These are phyloP conservation scores for Gossypium trilobum DNA, from an alignment of 441 rosid species.

Conservation along the genomic window DNA sequence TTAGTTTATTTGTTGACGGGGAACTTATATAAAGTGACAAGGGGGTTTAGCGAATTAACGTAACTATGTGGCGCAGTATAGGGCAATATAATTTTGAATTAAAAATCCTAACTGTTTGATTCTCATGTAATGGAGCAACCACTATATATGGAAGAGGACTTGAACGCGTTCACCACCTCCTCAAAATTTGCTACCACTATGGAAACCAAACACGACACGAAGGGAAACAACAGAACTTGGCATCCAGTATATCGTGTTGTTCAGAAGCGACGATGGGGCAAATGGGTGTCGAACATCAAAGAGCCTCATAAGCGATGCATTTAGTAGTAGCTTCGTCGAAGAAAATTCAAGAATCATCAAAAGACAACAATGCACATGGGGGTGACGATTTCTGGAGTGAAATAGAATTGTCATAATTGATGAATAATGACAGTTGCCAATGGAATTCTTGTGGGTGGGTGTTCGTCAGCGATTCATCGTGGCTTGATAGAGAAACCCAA, in stretches of 20 bases:
- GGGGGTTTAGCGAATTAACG: too few species aligned
- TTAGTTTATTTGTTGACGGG: too few species aligned
- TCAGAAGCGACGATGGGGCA: slow-evolving; percentile 55
- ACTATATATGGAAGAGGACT: slow-evolving; percentile 34
- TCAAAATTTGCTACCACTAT: neutral
- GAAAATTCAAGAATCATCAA: slow-evolving; percentile 20
- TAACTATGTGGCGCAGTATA: too few species aligned
- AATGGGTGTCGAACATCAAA: slow-evolving; percentile 58
- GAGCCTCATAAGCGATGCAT: slow-evolving; percentile 51
- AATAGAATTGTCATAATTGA: slow-evolving; percentile 66
- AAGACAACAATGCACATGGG: neutral
- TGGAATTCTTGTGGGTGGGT: slow-evolving; percentile 36
- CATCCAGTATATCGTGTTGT: slow-evolving; percentile 52
- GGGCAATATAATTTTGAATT: too few species aligned
- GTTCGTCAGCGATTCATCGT: slow-evolving; percentile 27
- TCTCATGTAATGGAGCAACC: slow-evolving; percentile 35
- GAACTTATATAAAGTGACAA: too few species aligned
- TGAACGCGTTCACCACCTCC: slow-evolving; percentile 13
- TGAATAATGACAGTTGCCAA: slow-evolving; percentile 25
- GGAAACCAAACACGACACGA: slow-evolving; percentile 1
- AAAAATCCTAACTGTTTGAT: neutral
- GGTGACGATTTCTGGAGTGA: slow-evolving; percentile 61
- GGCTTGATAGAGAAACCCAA: slow-evolving; percentile 41
- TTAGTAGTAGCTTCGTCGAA: slow-evolving; percentile 22
- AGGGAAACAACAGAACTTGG: slow-evolving; percentile 27